Conservation (phyloP, 129 eudicot species). For the Cynara cardunculus region DNA sequence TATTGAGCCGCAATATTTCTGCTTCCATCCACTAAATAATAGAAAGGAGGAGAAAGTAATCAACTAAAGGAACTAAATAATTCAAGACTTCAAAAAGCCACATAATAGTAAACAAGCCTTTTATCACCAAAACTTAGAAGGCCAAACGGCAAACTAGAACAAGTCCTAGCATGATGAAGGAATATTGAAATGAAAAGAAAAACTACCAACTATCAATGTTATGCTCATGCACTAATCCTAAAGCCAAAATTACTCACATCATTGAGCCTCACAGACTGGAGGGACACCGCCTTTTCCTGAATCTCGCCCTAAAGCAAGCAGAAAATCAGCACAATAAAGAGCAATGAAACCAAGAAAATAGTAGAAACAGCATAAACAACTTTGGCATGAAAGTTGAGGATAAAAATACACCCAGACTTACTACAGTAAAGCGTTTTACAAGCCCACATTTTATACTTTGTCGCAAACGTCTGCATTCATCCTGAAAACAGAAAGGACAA, state of each 20-base stretch:
- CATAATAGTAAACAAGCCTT: not conserved
- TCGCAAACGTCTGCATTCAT: slow-evolving; percentile 81
- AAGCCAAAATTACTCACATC: slow-evolving; percentile 52
- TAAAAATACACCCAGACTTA: slow-evolving; percentile 34
- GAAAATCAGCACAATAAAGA: not conserved
- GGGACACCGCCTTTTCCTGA: slow-evolving; percentile 66
- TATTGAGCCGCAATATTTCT: slow-evolving; percentile 65
- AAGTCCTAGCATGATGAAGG: not conserved
- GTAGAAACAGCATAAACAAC: slow-evolving; percentile 6
- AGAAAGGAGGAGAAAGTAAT: slow-evolving; percentile 1
- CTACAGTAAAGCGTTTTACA: slow-evolving; percentile 70
- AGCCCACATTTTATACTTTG: slow-evolving; percentile 84
- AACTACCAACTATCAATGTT: not conserved
- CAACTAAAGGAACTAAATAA: not conserved
- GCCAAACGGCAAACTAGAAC: not conserved
- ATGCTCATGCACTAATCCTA: not conserved
- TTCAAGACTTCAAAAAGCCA: not conserved
- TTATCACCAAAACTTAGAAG: not conserved
- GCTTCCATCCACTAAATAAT: slow-evolving; percentile 61
- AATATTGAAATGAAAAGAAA: not conserved
- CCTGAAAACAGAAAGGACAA: slow-evolving; percentile 42
- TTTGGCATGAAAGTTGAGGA: not conserved
- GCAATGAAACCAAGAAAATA: not conserved
- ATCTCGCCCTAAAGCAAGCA: slow-evolving; percentile 67
- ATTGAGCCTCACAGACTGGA: slow-evolving; percentile 60